These are phyloP conservation scores for Blastocystis sp. DNA, from an alignment of 352 stramenopile genomes.

Conservation along the genomic window DNA sequence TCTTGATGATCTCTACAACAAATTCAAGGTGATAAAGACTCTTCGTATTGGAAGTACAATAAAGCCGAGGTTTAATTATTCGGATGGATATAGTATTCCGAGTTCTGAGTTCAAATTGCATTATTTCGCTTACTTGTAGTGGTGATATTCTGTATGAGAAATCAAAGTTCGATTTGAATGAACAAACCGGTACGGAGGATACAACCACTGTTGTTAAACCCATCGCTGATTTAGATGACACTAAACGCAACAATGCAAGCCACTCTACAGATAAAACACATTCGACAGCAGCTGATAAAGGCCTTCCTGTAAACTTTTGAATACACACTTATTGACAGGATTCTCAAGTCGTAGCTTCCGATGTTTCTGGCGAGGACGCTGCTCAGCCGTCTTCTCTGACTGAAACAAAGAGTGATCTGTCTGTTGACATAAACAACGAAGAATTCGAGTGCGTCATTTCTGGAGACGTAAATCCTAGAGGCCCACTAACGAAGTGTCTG, in stretches of 20 bases:
- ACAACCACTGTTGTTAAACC: neutral
- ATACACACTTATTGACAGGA: neutral
- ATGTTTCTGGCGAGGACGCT: neutral
- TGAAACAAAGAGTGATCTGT: neutral
- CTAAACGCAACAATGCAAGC: neutral
- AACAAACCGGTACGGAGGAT: neutral
- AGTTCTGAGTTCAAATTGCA: neutral
- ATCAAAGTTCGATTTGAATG: constrained; percentile 19
- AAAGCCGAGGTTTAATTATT: neutral
- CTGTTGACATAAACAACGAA: neutral
- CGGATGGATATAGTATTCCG: neutral
- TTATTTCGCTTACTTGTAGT: neutral
- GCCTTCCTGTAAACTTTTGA: neutral
- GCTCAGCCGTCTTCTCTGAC: too few relatives aligned
- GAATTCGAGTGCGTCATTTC: neutral
- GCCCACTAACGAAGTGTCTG: constrained; percentile 7
- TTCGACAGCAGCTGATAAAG: neutral
- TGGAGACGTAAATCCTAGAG: neutral
- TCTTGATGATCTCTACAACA: constrained; percentile 38
- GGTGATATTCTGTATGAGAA: constrained; percentile 5
- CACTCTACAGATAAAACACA: neutral
- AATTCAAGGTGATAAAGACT: constrained; percentile 32
- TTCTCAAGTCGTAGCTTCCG: neutral
- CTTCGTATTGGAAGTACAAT: constrained; percentile 17
- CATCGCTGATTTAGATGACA: neutral